phyloP scores from a whole-genome alignment of 176 grass and related monocot genomes.

The Rhynchospora tenuis region DNA sequence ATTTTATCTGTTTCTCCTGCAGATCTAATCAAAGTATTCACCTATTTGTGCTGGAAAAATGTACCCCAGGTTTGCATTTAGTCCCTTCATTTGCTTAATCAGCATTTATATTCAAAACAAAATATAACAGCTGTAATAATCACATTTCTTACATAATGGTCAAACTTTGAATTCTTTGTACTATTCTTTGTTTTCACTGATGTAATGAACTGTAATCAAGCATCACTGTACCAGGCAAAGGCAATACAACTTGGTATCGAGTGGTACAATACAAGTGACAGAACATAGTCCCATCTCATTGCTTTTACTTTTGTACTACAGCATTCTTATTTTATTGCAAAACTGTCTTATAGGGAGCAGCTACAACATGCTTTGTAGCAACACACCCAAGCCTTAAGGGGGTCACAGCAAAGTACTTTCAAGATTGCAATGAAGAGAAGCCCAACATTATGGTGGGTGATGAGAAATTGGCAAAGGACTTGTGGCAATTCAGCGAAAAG shows the following conservation, averaged over 20 bases:
- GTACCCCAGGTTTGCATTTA: constrained; percentile 60
- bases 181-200: neutral
- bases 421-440: constrained; percentile 78
- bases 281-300: neutral
- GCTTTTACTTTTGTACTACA: neutral
- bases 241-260: neutral
- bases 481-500: constrained; percentile 76
- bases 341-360: constrained; percentile 48
- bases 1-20: constrained; percentile 21
- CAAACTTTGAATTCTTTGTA: neutral
- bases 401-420: constrained; percentile 68
- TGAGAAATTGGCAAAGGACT: constrained; percentile 40
- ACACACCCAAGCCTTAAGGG: constrained; percentile 59
- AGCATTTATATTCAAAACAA: neutral
- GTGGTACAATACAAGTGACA: neutral
- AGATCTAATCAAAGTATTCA: constrained; percentile 56
- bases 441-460: constrained; percentile 9
- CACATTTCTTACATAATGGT: neutral
- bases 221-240: neutral
- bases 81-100: neutral
- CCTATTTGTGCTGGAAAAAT: constrained; percentile 80
- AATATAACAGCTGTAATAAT: neutral
- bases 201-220: neutral
- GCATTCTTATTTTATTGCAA: neutral
- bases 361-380: constrained; percentile 75